Evolutionary conservation across 176 grass and related monocot species (phyloP).

Genomic region (Oryza australiensis): DNA sequence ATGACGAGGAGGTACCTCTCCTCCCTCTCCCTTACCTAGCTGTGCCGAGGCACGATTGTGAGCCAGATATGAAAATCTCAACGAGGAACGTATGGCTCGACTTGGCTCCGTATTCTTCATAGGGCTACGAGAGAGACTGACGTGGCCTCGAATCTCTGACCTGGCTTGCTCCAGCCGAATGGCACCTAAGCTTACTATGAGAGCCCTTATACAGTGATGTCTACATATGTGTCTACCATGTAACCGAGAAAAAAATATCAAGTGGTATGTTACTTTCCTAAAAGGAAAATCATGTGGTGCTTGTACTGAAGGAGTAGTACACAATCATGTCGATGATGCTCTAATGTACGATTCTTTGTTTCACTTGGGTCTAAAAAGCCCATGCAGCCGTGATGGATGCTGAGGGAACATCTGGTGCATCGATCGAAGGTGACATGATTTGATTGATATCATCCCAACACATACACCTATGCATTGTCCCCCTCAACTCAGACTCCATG

Average conservation of each 20-base stretch:
- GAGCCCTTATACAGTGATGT: too few species aligned
- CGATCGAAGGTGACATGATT: slow-evolving; percentile 37
- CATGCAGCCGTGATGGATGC: neutral
- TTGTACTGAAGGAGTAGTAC: neutral
- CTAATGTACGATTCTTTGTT: neutral
- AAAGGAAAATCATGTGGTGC: neutral
- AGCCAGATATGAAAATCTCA: too few species aligned
- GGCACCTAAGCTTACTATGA: too few species aligned
- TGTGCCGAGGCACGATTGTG: too few species aligned
- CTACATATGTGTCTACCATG: too few species aligned
- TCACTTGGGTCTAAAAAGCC: slow-evolving; percentile 8
- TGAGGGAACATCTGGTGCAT: slow-evolving; percentile 38
- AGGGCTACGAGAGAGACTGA: too few species aligned
- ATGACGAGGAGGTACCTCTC: too few species aligned
- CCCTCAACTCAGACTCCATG: neutral
- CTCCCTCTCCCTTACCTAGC: too few species aligned
- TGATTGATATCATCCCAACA: slow-evolving; percentile 24
- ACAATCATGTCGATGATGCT: neutral
- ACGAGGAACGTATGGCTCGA: too few species aligned
- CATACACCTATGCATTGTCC: slow-evolving; percentile 6
- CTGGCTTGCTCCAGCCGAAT: too few species aligned
- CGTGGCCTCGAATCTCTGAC: too few species aligned
- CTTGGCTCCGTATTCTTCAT: too few species aligned
- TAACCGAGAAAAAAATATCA: neutral
- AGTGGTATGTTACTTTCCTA: neutral